Conservation (phyloP, 176 grass and related monocot genomes). For the Lolium rigidum region DNA sequence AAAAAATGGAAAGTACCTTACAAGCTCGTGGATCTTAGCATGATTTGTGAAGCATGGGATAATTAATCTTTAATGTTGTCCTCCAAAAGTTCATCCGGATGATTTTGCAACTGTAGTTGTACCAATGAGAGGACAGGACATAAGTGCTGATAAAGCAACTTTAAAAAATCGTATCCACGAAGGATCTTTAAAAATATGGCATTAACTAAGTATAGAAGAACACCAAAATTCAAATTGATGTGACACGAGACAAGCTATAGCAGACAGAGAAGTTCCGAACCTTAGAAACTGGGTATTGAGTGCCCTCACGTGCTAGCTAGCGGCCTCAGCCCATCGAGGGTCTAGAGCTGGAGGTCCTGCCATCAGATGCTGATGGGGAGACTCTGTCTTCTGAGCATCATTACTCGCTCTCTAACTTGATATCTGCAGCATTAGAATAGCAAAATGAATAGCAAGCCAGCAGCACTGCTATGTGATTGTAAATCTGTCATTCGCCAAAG, state of each 20-base stretch:
- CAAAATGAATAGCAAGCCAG: conserved; percentile 33
- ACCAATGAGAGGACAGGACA: background rate
- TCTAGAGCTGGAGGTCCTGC: conserved; percentile 58
- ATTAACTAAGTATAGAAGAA: background rate
- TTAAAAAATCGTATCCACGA: background rate
- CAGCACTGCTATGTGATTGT: no score
- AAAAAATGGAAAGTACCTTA: conserved; percentile 25
- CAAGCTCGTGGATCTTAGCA: no score
- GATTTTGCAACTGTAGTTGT: conserved; percentile 77
- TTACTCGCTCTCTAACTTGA: conserved; percentile 83
- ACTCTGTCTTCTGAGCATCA: conserved; percentile 67
- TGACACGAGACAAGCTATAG: background rate
- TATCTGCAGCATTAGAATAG: conserved; percentile 62
- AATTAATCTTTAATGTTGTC: conserved; percentile 77
- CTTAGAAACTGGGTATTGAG: conserved; percentile 89
- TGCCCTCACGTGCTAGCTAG: no score
- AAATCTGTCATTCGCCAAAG: no score
- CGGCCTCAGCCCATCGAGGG: conserved; percentile 59
- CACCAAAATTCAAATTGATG: background rate
- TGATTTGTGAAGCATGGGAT: conserved; percentile 76
- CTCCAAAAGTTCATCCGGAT: conserved; percentile 90
- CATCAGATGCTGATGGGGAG: conserved; percentile 81
- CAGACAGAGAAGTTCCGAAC: conserved; percentile 35
- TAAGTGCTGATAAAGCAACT: background rate
- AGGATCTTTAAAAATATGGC: background rate